Evolutionary conservation across 306 rosid species (phyloP).

Genomic region (Rosa lucieae): DNA sequence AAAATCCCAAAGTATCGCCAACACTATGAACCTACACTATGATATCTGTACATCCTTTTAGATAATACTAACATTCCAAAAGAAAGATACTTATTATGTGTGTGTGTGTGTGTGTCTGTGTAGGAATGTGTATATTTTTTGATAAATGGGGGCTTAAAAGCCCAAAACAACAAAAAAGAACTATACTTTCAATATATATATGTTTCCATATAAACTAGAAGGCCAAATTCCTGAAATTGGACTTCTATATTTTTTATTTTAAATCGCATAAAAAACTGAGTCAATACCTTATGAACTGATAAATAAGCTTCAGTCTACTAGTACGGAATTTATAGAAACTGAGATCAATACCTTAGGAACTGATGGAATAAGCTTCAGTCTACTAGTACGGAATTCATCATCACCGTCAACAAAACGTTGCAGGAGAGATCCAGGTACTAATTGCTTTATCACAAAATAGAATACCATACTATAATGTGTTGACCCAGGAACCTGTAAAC

Average conservation of each 20-base stretch:
- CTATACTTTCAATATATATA: too few relatives aligned
- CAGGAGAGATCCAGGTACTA: constrained; percentile 88
- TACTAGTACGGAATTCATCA: constrained; percentile 95
- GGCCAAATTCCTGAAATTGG: background rate
- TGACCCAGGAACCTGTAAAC: constrained; percentile 84
- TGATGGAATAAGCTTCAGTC: constrained; percentile 96
- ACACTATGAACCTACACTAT: too few relatives aligned
- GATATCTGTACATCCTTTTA: background rate
- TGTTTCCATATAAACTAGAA: background rate
- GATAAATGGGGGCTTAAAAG: background rate
- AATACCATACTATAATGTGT: constrained; percentile 97
- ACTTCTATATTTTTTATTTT: background rate
- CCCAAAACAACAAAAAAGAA: background rate
- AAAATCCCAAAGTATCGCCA: background rate
- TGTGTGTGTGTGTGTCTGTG: too few relatives aligned
- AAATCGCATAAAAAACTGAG: background rate
- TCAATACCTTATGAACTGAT: constrained; percentile 85
- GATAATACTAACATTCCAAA: too few relatives aligned
- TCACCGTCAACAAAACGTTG: constrained; percentile 97
- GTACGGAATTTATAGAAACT: constrained; percentile 57
- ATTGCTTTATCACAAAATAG: constrained; percentile 81
- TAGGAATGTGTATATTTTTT: too few relatives aligned
- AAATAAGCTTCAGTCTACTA: constrained; percentile 93
- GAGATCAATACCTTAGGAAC: constrained; percentile 78
- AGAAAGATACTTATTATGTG: too few relatives aligned